Evolutionary conservation across 441 rosid genomes (phyloP).

Genomic region (Daphne laureola): DNA sequence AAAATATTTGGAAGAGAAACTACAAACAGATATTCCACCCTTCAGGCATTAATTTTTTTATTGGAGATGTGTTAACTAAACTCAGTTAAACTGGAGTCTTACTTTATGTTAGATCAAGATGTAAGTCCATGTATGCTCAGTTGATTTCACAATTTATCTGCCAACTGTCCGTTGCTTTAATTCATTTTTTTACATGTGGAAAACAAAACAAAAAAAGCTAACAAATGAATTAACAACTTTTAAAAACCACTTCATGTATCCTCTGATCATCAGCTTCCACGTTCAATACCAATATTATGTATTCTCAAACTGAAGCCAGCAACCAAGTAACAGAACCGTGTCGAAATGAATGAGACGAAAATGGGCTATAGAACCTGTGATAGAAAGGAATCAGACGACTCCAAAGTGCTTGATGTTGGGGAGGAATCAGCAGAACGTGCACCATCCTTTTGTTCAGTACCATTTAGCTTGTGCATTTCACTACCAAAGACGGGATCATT

Average conservation of each 20-base stretch:
- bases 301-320: neutral
- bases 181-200: neutral
- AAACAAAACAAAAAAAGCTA: neutral
- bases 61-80: no score
- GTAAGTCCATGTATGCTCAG: no score
- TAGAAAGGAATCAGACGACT: slow-evolving; percentile 31
- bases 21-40: no score
- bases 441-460: slow-evolving; percentile 32
- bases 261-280: no score
- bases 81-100: no score
- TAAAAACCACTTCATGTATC: neutral
- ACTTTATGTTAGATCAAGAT: no score
- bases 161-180: no score
- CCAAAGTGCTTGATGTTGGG: slow-evolving; percentile 30
- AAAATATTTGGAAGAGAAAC: no score
- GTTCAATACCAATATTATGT: neutral
- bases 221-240: neutral
- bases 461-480: slow-evolving; percentile 39
- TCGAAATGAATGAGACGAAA: slow-evolving; percentile 4
- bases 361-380: slow-evolving; percentile 42
- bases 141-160: no score
- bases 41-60: no score
- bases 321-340: neutral
- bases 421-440: slow-evolving; percentile 30
- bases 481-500: slow-evolving; percentile 33